These are phyloP conservation scores for Lactuca saligna DNA, from an alignment of 129 eudicot genomes.

Conservation along the genomic window DNA sequence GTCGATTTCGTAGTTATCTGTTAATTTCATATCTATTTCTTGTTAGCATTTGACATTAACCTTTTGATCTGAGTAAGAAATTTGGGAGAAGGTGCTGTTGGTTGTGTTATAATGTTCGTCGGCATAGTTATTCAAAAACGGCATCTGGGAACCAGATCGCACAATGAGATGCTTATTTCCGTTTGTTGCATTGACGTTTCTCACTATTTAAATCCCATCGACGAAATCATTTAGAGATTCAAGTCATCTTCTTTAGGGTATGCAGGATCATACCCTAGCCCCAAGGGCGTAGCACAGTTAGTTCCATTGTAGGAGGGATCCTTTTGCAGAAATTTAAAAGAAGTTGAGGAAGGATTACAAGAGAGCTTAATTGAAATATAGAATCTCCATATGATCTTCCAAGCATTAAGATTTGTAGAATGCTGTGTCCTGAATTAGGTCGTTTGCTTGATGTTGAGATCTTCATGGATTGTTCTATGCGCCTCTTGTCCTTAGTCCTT, in stretches of 20 bases:
- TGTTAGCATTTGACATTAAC: constrained; percentile 11
- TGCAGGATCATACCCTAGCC: too few species aligned
- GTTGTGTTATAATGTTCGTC: constrained; percentile 15
- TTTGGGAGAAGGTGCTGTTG: constrained; percentile 12
- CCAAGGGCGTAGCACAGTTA: too few species aligned
- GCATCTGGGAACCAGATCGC: constrained; percentile 15
- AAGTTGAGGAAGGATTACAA: neutral
- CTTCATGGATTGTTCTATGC: too few species aligned
- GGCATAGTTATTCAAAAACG: neutral
- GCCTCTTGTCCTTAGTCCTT: too few species aligned
- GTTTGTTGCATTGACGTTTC: constrained; percentile 20
- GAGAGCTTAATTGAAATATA: constrained; percentile 6
- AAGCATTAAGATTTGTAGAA: neutral
- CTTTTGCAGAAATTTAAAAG: neutral
- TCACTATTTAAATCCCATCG: neutral
- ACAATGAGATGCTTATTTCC: constrained; percentile 4
- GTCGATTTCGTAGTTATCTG: constrained; percentile 3
- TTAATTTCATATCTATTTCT: neutral
- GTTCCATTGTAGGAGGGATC: too few species aligned
- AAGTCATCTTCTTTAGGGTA: neutral
- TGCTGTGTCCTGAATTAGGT: constrained; percentile 2
- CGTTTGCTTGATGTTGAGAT: too few species aligned
- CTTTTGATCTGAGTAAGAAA: constrained; percentile 22
- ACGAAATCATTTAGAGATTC: neutral
- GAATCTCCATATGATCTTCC: constrained; percentile 1